Evolutionary conservation across 208 protist genomes (phyloP), one percentile per base, ranked within the genome.

Genomic region (Crithidia acanthocephali): DNA sequence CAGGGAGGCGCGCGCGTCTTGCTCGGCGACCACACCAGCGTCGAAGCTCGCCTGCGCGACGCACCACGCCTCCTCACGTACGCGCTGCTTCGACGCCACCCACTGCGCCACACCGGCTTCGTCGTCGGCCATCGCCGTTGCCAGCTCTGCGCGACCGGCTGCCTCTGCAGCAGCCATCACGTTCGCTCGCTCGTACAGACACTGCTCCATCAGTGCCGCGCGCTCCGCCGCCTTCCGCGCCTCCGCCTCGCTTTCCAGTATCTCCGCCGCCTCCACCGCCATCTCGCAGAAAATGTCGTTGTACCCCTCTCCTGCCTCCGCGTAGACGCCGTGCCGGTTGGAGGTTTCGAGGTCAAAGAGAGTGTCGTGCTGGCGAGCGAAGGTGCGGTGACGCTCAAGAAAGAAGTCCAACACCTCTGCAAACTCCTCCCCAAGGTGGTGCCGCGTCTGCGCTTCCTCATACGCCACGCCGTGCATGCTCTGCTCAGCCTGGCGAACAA

Each of bases 1-100:
- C 5, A 91, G 60, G 40, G 42, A 37, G 84, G 87, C 83, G 32
- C 83, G 81, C 18, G 77, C 74, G 7, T 87, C 63, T 50, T 81
- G 85, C 62, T 94, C 88, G 44, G 67, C 72, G 11, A 68, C 70
- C 5, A 51, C 52, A n/a, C 89, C 68, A 20, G 47, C 57, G 16
- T 44, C 64, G 25, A 78, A 65, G 23, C 76, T 70, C 1, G 42
- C 33, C 25, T 70, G 40, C 16, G 75, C 78, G 9, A 15, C 27
- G 0, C 66, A 59, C 30, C 72, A 35, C 37, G 83, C 40, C 40
- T 86, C 84, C 15, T 57, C 68, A 0, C 68, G 70, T 51, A 72
- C 79, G 45, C 53, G 40, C 15, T 48, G 58, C 22, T 80, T 80
- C 32, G 64, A 56, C n/a, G 53, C 76, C 27, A 83, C 66, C 44